phyloP scores from a whole-genome alignment of 2,329 filamentous ascomycete genomes.

The Tolypocladium capitatum region DNA sequence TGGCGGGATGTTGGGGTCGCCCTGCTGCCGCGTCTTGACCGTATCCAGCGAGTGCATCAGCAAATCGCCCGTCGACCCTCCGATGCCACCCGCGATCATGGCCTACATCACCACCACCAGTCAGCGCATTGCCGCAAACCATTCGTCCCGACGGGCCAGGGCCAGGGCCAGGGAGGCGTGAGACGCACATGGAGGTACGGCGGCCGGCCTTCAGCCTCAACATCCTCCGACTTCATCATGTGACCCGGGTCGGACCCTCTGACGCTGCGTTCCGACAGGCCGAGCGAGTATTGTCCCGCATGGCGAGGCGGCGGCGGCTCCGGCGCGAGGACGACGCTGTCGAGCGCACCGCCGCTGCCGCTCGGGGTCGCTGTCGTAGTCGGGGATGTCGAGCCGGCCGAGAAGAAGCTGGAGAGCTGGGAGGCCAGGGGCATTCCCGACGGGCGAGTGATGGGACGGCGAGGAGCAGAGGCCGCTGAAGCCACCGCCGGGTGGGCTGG shows the following conservation, averaged over 20 bases:
- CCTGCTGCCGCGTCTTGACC: constrained; percentile 95
- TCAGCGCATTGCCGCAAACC: neutral
- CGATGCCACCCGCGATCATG: constrained; percentile 89
- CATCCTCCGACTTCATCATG: constrained; percentile 23
- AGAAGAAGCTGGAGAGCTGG: constrained; percentile 2
- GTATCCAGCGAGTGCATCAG: constrained; percentile 98
- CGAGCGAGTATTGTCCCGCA: constrained; percentile 16
- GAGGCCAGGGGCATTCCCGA: constrained; percentile 5
- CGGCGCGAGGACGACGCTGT: constrained; percentile 1
- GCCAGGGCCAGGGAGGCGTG: neutral
- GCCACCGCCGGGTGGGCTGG: neutral
- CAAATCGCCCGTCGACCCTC: constrained; percentile 89
- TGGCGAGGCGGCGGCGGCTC: constrained; percentile 15
- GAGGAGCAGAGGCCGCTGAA: neutral
- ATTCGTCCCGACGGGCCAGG: neutral
- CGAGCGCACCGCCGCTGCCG: constrained; percentile 2
- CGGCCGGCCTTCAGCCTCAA: constrained; percentile 29
- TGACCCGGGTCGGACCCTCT: constrained; percentile 12
- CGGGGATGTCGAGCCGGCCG: constrained; percentile 3
- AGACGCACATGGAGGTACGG: constrained; percentile 29
- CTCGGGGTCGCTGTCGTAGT: constrained; percentile 4
- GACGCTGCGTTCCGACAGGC: constrained; percentile 13
- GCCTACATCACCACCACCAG: constrained; percentile 37
- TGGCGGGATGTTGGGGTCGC: constrained; percentile 82
- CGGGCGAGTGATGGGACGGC: neutral